Evolutionary conservation across 2,329 filamentous ascomycete genomes (phyloP), one percentile per base, ranked within the genome.

Genomic region (Talaromyces amestolkiae): DNA sequence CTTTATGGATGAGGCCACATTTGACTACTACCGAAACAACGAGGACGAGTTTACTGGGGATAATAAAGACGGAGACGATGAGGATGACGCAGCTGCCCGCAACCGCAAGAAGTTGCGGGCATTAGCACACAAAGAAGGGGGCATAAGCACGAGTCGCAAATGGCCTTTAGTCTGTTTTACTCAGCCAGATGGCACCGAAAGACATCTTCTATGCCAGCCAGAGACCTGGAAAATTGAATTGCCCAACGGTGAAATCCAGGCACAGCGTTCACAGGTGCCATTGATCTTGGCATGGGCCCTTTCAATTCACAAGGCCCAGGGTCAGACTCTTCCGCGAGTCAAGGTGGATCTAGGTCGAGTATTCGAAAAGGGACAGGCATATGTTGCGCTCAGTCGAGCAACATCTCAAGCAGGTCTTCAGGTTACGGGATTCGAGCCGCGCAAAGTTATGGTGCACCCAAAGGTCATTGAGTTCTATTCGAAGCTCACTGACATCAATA

Each of bases 321-420:
- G 94, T 1, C 94, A 98, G 77, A 98, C 94, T 39, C 81, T 97
- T 31, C 93, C 96, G 73, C 86, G 94, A 60, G 95, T 99, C 66
- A 96, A 96, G 74, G 95, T 99, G 31, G 93, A 99, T 75, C 83
- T 99, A 0, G 91, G 92, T 35, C 90, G 87, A 68, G 91, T 97
- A 1, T 99, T 99, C 72, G 95, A 99, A 76, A 97, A 97, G 77
- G 95, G 95, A 0, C 95, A 99, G 77, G 95, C 95, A 6, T 99
- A 99, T 74, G 95, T 99, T 61, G 95, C 95, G 61, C 86, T 99
- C 15, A 96, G 92, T 82, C 91, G 95, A 78, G 95, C 95, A 15
- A 96, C 92, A 1, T 91, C 85, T 66, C 93, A 97, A 80, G 85
- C 87, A 19, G 95, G 95, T 0, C 81, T 99, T 22, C 92, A 97